These are phyloP conservation scores for Daldinia sp. DNA, from an alignment of 2,329 filamentous ascomycete species.

Conservation along the genomic window DNA sequence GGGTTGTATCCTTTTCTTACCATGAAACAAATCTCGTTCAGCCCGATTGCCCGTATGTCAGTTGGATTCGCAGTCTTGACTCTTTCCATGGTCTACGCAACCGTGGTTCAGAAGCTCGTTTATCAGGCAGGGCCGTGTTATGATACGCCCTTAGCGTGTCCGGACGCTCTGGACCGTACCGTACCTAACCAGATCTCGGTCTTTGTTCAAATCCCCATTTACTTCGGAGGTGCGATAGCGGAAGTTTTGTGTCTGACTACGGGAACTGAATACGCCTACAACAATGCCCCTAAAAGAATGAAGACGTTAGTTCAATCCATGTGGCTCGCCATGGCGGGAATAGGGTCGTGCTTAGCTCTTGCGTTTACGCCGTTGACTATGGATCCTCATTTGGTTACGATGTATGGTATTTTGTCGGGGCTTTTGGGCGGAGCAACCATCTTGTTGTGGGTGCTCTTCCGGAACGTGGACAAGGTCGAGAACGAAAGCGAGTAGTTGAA, in stretches of 20 bases:
- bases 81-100: slow-evolving; percentile 58
- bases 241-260: slow-evolving; percentile 55
- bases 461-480: slow-evolving; percentile 14
- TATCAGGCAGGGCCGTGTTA: slow-evolving; percentile 57
- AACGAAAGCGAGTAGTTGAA: slow-evolving; percentile 4
- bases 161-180: slow-evolving; percentile 38
- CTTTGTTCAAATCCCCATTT: slow-evolving; percentile 54
- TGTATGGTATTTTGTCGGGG: slow-evolving; percentile 24
- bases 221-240: slow-evolving; percentile 51
- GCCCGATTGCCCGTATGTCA: slow-evolving; percentile 54
- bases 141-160: slow-evolving; percentile 48
- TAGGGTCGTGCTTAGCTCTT: slow-evolving; percentile 17
- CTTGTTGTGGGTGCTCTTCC: slow-evolving; percentile 19
- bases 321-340: slow-evolving; percentile 12
- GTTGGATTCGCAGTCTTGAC: slow-evolving; percentile 56
- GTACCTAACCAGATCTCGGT: slow-evolving; percentile 54
- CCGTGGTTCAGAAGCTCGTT: slow-evolving; percentile 59
- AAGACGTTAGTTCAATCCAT: slow-evolving; percentile 45
- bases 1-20: slow-evolving; percentile 56
- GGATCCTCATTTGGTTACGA: slow-evolving; percentile 24
- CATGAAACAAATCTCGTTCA: slow-evolving; percentile 54
- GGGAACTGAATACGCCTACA: slow-evolving; percentile 54
- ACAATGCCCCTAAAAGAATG: slow-evolving; percentile 53
- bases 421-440: slow-evolving; percentile 11
- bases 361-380: slow-evolving; percentile 19